These are phyloP conservation scores for Corylus americana DNA, from an alignment of 306 rosid species.

Conservation along the genomic window DNA sequence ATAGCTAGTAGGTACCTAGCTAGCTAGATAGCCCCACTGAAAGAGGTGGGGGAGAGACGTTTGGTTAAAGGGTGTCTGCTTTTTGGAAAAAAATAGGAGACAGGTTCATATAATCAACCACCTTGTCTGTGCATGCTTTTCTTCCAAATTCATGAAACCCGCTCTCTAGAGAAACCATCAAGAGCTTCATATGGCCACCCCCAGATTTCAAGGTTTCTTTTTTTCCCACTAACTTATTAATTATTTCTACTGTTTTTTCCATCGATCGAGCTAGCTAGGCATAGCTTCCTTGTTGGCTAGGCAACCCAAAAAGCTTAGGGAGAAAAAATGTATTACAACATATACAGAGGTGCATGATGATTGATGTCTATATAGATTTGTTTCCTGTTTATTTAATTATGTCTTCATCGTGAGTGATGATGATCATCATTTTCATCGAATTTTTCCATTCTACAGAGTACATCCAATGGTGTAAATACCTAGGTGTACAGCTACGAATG, in stretches of 20 bases:
- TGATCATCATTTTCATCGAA: not conserved
- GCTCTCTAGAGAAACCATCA: not conserved
- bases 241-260: not conserved
- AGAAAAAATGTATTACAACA: too few relatives aligned
- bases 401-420: not conserved
- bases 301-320: not conserved
- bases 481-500: too few relatives aligned
- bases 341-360: too few relatives aligned
- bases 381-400: not conserved
- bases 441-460: not conserved
- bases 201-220: not conserved
- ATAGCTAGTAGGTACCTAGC: too few relatives aligned
- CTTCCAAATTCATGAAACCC: constrained; percentile 10
- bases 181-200: not conserved
- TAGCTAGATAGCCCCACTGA: not conserved
- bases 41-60: not conserved
- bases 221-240: not conserved
- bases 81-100: not conserved
- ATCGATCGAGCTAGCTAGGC: not conserved
- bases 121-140: constrained; percentile 1
- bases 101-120: not conserved
- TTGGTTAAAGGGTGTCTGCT: not conserved
- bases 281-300: not conserved
- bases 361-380: not conserved
- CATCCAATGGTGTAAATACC: not conserved